Conservation (phyloP, 179 eudicot species). For the Spinacia oleracea region DNA sequence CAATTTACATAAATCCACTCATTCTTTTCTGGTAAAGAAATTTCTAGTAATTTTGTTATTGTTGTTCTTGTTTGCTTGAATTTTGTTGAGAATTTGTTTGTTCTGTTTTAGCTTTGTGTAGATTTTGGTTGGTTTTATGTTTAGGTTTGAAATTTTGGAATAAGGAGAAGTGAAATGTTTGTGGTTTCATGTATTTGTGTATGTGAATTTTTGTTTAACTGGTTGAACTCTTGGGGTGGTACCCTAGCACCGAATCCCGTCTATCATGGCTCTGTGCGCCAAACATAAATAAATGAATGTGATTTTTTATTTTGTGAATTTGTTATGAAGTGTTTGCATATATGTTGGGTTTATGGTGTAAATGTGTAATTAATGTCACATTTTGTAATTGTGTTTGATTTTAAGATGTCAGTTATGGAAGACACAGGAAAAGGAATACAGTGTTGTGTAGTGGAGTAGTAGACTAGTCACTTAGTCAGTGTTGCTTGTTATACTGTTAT, state of each 20-base stretch:
- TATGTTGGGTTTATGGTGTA: neutral
- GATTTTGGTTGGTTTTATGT: neutral
- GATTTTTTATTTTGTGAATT: neutral
- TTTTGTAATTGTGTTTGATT: neutral
- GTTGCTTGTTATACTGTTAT: neutral
- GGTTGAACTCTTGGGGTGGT: neutral
- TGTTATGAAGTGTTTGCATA: neutral
- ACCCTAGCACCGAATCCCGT: too few species aligned
- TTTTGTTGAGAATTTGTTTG: too few species aligned
- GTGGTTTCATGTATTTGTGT: neutral
- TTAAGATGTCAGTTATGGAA: neutral
- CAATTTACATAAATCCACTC: constrained; percentile 9
- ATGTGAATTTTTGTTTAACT: neutral
- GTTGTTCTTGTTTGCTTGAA: neutral
- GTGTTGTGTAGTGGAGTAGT: neutral
- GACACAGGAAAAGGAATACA: neutral
- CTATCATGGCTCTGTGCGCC: too few species aligned
- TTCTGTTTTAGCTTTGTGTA: neutral
- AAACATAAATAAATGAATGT: neutral
- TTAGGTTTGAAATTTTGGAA: neutral
- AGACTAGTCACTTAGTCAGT: too few species aligned
- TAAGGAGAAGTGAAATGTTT: neutral
- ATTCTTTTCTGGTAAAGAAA: constrained; percentile 21
- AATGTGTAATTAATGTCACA: neutral
- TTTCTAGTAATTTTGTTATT: neutral